Evolutionary conservation across 1,139 yeast species (phyloP).

Genomic region (Barnettozyma hawaiiensis): DNA sequence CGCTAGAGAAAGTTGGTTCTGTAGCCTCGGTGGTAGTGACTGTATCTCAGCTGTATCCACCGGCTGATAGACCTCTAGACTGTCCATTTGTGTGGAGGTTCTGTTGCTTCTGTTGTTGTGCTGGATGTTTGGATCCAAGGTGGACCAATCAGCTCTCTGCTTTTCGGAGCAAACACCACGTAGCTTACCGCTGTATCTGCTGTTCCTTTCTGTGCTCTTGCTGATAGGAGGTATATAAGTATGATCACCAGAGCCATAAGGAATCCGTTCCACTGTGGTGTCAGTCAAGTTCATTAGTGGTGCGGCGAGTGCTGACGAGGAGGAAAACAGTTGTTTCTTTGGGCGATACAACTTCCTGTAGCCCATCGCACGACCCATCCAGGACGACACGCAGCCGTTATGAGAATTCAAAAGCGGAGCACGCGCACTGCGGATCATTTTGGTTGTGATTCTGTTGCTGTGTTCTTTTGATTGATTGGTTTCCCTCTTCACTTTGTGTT

Average conservation of each 20-base stretch:
- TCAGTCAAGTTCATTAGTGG: background rate
- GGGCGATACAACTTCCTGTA: slow-evolving; percentile 9
- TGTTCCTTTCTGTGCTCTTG: background rate
- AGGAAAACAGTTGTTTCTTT: slow-evolving; percentile 2
- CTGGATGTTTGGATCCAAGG: background rate
- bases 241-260: background rate
- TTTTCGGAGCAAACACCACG: background rate
- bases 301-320: background rate
- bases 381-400: background rate
- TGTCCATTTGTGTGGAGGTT: background rate
- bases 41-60: background rate
- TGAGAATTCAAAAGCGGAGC: background rate
- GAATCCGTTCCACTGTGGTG: background rate
- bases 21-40: slow-evolving; percentile 2
- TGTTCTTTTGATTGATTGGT: no score
- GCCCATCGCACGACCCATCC: slow-evolving; percentile 1
- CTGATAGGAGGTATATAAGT: background rate
- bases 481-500: no score
- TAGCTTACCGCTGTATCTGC: background rate
- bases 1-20: slow-evolving; percentile 2
- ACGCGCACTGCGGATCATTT: slow-evolving; percentile 2
- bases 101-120: no score
- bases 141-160: background rate
- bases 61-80: no score
- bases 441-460: background rate